These are phyloP conservation scores for Rhododendron mucronatum DNA, from an alignment of 148 eudicot genomes.

Conservation along the genomic window DNA sequence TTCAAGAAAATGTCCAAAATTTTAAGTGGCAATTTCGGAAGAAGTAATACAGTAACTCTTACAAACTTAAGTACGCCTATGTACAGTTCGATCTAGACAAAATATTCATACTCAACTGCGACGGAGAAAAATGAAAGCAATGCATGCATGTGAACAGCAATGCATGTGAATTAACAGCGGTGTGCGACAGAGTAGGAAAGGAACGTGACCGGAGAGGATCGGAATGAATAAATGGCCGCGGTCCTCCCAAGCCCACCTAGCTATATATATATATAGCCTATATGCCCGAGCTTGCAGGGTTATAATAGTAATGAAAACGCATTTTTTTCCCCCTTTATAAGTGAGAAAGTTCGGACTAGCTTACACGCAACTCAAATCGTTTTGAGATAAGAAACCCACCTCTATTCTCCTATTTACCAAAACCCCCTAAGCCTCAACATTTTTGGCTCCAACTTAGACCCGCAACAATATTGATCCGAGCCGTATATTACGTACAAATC, in stretches of 20 bases:
- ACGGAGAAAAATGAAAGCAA: too few species aligned
- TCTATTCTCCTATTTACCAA: neutral
- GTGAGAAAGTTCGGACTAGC: too few species aligned
- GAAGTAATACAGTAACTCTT: too few species aligned
- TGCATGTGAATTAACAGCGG: conserved; percentile 6
- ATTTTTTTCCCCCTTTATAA: too few species aligned
- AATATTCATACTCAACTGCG: too few species aligned
- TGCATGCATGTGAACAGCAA: too few species aligned
- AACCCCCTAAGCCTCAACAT: neutral
- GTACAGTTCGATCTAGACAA: too few species aligned
- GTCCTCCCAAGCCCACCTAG: conserved; percentile 1
- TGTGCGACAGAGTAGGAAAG: neutral
- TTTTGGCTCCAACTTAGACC: neutral
- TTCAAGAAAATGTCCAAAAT: too few species aligned
- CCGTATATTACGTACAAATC: neutral
- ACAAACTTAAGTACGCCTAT: too few species aligned
- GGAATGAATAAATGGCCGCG: conserved; percentile 11
- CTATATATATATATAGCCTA: neutral
- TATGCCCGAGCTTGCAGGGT: neutral
- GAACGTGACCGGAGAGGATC: neutral
- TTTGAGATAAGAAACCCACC: neutral
- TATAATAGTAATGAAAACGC: neutral
- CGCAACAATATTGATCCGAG: neutral
- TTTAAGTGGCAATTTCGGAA: too few species aligned
- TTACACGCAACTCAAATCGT: neutral